Evolutionary conservation across 2,329 filamentous ascomycete species (phyloP).

Genomic region (Pleomassaria siparia): DNA sequence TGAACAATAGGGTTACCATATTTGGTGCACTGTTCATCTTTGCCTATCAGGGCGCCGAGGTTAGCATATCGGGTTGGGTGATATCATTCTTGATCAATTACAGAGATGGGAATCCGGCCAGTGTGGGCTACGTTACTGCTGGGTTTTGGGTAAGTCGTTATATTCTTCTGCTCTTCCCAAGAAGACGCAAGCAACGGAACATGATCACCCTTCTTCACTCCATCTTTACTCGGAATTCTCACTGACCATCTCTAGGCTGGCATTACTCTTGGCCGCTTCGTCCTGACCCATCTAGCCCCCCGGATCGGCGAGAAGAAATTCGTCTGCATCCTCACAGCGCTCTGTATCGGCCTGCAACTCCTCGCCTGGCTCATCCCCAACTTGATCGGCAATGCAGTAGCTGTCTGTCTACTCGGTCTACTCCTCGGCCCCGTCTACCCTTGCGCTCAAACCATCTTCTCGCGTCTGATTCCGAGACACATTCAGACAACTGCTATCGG

Average conservation of each 20-base stretch:
- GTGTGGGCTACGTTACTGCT: conserved; percentile 78
- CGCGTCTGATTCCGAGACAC: conserved; percentile 59
- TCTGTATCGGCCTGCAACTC: conserved; percentile 69
- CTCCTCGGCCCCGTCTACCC: conserved; percentile 80
- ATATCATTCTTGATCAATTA: conserved; percentile 79
- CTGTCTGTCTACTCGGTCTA: conserved; percentile 64
- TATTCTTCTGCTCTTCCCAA: neutral
- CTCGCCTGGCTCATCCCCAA: conserved; percentile 78
- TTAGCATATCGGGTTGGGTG: conserved; percentile 82
- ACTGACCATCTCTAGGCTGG: conserved; percentile 57
- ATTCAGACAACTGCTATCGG: conserved; percentile 66
- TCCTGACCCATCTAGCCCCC: conserved; percentile 67
- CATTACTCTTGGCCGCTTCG: conserved; percentile 74
- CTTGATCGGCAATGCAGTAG: conserved; percentile 56
- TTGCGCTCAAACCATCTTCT: conserved; percentile 66
- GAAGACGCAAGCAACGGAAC: neutral
- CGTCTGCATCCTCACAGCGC: conserved; percentile 63
- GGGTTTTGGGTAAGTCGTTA: conserved; percentile 59
- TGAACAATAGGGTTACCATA: conserved; percentile 62
- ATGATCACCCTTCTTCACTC: neutral
- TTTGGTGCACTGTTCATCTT: conserved; percentile 82
- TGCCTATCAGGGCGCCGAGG: conserved; percentile 81
- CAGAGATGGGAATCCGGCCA: conserved; percentile 67
- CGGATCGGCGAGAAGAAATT: conserved; percentile 70
- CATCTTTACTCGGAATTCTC: neutral